Evolutionary conservation across 2,329 filamentous ascomycete genomes (phyloP).

Genomic region (Verticillium zaregamsianum): DNA sequence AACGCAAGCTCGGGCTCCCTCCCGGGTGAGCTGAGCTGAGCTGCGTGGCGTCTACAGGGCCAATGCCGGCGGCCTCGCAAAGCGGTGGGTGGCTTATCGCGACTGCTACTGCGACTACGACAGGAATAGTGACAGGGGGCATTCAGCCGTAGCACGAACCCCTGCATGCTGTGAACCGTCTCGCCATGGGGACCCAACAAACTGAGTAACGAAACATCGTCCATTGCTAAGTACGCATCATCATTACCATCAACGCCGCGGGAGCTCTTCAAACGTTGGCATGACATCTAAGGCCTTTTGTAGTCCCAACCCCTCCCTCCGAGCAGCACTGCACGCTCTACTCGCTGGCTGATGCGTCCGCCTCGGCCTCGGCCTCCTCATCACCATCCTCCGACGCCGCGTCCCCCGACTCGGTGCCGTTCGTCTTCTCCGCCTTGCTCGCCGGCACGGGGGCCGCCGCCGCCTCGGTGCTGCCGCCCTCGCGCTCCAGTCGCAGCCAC

Average conservation of each 20-base stretch:
- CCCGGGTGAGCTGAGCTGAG: neutral
- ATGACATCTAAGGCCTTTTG: constrained; percentile 14
- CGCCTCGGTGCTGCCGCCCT: constrained; percentile 48
- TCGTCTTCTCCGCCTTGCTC: constrained; percentile 14
- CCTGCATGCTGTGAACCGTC: neutral
- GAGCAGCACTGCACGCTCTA: constrained; percentile 11
- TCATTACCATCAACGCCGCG: constrained; percentile 17
- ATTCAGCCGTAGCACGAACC: neutral
- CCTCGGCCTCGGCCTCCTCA: constrained; percentile 19
- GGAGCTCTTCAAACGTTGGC: constrained; percentile 10
- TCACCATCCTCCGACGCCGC: constrained; percentile 18
- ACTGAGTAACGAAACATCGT: neutral
- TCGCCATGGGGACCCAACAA: neutral
- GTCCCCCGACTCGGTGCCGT: constrained; percentile 12
- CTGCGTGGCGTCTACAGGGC: neutral
- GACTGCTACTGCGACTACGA: neutral
- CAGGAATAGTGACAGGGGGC: neutral
- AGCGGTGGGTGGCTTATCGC: neutral
- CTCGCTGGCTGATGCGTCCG: constrained; percentile 16
- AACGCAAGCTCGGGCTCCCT: neutral
- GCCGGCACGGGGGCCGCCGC: constrained; percentile 17
- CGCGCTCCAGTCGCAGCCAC: constrained; percentile 75
- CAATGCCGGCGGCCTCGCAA: neutral
- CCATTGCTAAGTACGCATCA: constrained; percentile 13
- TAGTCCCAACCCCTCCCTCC: constrained; percentile 7